These are phyloP conservation scores for Goniomonas avonlea DNA, from an alignment of 78 protist species.

Conservation along the genomic window DNA sequence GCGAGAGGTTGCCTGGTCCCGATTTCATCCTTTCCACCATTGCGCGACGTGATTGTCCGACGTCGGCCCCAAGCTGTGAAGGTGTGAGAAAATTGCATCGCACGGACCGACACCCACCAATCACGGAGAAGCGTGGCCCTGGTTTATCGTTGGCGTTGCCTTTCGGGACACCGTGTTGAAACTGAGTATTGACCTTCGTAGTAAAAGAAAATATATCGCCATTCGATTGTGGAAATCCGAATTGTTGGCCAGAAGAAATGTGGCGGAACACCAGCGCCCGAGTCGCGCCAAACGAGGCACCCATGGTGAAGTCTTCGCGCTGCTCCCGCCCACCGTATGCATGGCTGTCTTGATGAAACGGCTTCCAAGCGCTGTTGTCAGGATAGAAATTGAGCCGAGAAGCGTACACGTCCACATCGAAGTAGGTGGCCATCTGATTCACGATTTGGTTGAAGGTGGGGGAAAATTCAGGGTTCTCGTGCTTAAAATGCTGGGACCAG, in stretches of 20 bases:
- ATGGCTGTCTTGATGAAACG: slow-evolving; percentile 12
- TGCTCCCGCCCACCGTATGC: neutral
- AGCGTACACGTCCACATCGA: neutral
- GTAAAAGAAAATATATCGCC: slow-evolving; percentile 5
- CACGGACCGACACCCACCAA: too few relatives aligned
- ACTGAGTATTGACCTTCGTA: neutral
- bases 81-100: too few relatives aligned
- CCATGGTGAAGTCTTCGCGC: slow-evolving; percentile 9
- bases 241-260: neutral
- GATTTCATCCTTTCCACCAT: too few relatives aligned
- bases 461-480: slow-evolving; percentile 14
- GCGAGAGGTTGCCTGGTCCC: too few relatives aligned
- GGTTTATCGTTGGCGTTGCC: too few relatives aligned
- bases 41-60: neutral
- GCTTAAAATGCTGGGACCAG: slow-evolving; percentile 1
- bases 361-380: slow-evolving; percentile 13
- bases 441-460: neutral
- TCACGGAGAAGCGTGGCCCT: neutral
- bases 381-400: neutral
- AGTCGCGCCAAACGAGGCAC: neutral
- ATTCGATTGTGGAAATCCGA: neutral
- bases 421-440: neutral
- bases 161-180: slow-evolving; percentile 18
- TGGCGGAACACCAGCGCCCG: slow-evolving; percentile 4
- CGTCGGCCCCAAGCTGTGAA: slow-evolving; percentile 22